Percentiles rank a stretch among this genome's conserved stretches.
These are phyloP conservation scores for Macrolepiota albuminosa DNA, from an alignment of 768 basidiomycete species.

Conservation along the genomic window DNA sequence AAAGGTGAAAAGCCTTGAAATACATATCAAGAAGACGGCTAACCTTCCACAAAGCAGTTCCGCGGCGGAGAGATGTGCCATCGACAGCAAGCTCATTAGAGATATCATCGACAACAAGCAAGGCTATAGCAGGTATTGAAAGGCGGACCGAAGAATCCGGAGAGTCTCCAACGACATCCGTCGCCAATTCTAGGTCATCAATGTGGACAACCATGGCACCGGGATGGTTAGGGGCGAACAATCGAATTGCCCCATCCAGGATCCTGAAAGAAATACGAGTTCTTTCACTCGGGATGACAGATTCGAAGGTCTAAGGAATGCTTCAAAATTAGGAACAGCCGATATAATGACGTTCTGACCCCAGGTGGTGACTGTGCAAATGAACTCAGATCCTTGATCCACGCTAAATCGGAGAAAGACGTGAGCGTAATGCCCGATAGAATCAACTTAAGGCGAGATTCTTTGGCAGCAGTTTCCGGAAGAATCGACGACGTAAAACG, in stretches of 20 bases:
- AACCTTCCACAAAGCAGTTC: constrained; percentile 66
- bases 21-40: constrained; percentile 16
- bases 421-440: constrained; percentile 62
- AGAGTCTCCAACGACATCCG: constrained; percentile 67
- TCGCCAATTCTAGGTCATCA: constrained; percentile 63
- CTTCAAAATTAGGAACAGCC: neutral
- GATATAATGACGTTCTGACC: constrained; percentile 40
- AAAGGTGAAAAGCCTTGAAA: neutral
- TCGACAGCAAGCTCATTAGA: constrained; percentile 21
- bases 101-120: constrained; percentile 39
- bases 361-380: constrained; percentile 87
- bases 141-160: constrained; percentile 50
- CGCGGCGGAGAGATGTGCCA: constrained; percentile 21
- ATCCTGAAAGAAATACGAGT: constrained; percentile 68
- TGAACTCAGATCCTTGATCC: constrained; percentile 52
- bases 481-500: constrained; percentile 62
- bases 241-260: constrained; percentile 60
- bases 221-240: constrained; percentile 49
- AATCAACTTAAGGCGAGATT: constrained; percentile 65
- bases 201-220: constrained; percentile 68
- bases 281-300: constrained; percentile 86
- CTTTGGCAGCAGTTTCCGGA: constrained; percentile 65
- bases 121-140: constrained; percentile 39
- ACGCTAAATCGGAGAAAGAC: constrained; percentile 55
- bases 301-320: constrained; percentile 69